Percentiles rank a stretch among this genome's conserved stretches.
These are phyloP conservation scores for Euphorbia tirucalli DNA, from an alignment of 345 rosid species.

Conservation along the genomic window DNA sequence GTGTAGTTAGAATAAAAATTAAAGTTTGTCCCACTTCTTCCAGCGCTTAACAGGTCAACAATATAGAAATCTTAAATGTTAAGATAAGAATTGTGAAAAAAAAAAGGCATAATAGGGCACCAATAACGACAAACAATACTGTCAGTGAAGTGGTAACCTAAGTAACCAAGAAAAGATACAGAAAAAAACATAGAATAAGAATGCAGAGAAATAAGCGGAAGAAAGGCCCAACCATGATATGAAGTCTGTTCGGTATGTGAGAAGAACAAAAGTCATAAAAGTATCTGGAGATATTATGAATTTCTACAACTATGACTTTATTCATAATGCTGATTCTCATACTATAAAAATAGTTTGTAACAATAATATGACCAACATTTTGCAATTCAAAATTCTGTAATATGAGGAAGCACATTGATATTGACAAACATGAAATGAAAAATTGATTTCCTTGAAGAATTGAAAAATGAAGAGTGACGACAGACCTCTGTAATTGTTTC, in stretches of 20 bases:
- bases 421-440: not conserved
- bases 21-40: not conserved
- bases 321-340: not conserved
- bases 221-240: not conserved
- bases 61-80: not conserved
- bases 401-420: not conserved
- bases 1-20: not conserved
- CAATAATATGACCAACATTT: not conserved
- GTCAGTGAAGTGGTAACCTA: not conserved
- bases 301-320: not conserved
- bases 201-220: not conserved
- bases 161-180: constrained; percentile 2
- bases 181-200: not conserved
- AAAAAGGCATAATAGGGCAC: not conserved
- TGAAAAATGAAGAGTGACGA: constrained; percentile 9
- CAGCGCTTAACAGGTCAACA: not conserved
- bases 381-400: not conserved
- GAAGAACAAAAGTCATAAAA: not conserved
- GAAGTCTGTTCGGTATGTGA: not conserved
- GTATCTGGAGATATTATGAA: not conserved
- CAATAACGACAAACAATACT: not conserved
- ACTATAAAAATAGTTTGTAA: too few species aligned
- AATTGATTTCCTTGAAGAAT: constrained; percentile 2
- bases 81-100: not conserved
- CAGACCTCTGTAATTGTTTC: constrained; percentile 94